Percentiles rank a stretch among this genome's conserved stretches.
Conservation (phyloP, 2,329 filamentous ascomycete genomes). For the Neocucurbitaria cava region DNA sequence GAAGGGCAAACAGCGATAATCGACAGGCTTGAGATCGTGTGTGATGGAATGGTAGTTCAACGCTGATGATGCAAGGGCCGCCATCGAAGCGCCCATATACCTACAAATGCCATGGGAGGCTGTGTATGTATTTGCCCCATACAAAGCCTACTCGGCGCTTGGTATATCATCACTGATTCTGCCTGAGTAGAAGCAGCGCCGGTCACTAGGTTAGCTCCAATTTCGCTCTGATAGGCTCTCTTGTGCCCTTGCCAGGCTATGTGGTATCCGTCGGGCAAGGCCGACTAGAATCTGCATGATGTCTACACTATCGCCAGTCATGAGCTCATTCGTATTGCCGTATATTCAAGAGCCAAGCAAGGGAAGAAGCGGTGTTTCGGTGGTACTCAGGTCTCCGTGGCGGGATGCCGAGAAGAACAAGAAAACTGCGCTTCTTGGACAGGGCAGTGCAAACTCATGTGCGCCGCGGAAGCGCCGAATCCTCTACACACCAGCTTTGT, state of each 20-base stretch:
- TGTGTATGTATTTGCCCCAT: slow-evolving; percentile 19
- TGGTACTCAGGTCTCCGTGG: slow-evolving; percentile 7
- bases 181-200: slow-evolving; percentile 11
- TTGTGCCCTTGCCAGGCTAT: slow-evolving; percentile 4
- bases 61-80: slow-evolving; percentile 5
- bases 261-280: not conserved
- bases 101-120: slow-evolving; percentile 11
- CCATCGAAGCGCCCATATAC: slow-evolving; percentile 18
- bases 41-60: not conserved
- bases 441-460: slow-evolving; percentile 16
- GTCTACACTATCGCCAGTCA: not conserved
- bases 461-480: not conserved
- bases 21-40: not conserved
- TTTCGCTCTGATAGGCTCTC: not conserved
- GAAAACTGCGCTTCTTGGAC: slow-evolving; percentile 13
- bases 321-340: slow-evolving; percentile 1
- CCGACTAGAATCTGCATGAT: slow-evolving; percentile 7
- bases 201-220: slow-evolving; percentile 16
- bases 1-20: not conserved
- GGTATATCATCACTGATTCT: slow-evolving; percentile 15
- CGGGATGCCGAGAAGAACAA: slow-evolving; percentile 12
- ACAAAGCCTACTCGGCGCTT: slow-evolving; percentile 17
- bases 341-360: not conserved
- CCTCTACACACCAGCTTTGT: not conserved
- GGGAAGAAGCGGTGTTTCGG: slow-evolving; percentile 5